Percentiles rank a stretch among this genome's conserved stretches.
phyloP scores from a whole-genome alignment of 306 rosid species.

The Rosa chinensis region DNA sequence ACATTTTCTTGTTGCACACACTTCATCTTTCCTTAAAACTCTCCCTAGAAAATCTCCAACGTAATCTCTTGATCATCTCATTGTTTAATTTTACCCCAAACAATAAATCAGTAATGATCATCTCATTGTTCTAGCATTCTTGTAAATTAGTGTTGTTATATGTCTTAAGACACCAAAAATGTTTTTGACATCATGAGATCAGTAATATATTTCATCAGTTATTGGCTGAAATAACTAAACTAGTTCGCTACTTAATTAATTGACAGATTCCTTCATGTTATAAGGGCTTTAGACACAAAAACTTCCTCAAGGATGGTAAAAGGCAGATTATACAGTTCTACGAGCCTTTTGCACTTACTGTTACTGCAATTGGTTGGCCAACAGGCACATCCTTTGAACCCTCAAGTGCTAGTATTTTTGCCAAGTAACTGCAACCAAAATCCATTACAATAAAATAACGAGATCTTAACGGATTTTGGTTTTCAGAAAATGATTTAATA shows the following conservation, averaged over 20 bases:
- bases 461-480: too few species aligned
- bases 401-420: constrained; percentile 77
- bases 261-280: constrained; percentile 2
- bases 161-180: constrained; percentile 22
- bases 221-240: background rate
- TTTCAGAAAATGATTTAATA: too few species aligned
- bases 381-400: constrained; percentile 93
- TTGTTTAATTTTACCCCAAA: too few species aligned
- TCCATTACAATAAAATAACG: background rate
- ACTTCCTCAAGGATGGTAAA: constrained; percentile 20
- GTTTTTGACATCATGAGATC: background rate
- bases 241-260: constrained; percentile 10
- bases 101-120: too few species aligned
- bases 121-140: background rate
- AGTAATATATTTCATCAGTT: background rate
- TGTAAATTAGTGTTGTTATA: constrained; percentile 1
- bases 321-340: constrained; percentile 14
- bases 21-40: too few species aligned
- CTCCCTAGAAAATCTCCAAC: too few species aligned
- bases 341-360: constrained; percentile 59
- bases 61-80: too few species aligned
- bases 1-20: too few species aligned
- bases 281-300: constrained; percentile 4
- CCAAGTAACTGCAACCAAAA: constrained; percentile 67
- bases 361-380: constrained; percentile 93